Evolutionary conservation across 1,139 yeast genomes (phyloP), one percentile per base, ranked within the genome.

Genomic region (Meyerozyma guilliermondii): DNA sequence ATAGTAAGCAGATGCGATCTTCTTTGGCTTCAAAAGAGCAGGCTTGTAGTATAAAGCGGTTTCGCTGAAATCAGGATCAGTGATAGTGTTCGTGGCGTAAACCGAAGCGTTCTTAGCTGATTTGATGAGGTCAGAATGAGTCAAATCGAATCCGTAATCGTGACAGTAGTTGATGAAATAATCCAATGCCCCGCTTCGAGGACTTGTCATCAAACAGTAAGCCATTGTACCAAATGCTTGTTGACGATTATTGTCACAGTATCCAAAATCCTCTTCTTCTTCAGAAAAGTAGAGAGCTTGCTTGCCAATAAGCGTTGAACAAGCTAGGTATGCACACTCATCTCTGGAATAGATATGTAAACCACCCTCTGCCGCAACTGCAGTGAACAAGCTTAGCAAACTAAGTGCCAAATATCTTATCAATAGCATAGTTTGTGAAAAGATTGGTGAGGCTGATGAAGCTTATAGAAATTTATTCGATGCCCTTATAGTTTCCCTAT

Each of bases 161-260:
- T 53, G 45, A 51, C 71, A 65, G 26, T 41, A 38, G 8, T 55
- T 51, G 33, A 68, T 46, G 46, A 65, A 68, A 20, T 48, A 47
- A n/a, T 53, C 44, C 27, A 62, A 51, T 7, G 66, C 64, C n/a
- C 51, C 46, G 4, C 54, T 44, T 41, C 52, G 49, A 24, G 68
- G 65, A 31, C 59, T 41, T 42, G 49, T 42, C 37, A 54, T 56
- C 44, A 68, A 58, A 53, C 71, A 68, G 46, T 57, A 62, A 18
- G 71, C 65, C 62, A 66, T 59, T 13, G 71, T 50, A 5, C 73
- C 74, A 46, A 69, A 57, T 7, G 72, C 73, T 7, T 60, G 71
- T 51, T 66, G 73, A 35, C 40, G 41, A 16, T 43, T 39, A n/a
- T 10, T 37, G 31, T 43, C 40, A 20, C 52, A 49, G 38, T 40